These are phyloP conservation scores for Trichoderma atroviride DNA, from an alignment of 2,329 filamentous ascomycete species.

Conservation along the genomic window DNA sequence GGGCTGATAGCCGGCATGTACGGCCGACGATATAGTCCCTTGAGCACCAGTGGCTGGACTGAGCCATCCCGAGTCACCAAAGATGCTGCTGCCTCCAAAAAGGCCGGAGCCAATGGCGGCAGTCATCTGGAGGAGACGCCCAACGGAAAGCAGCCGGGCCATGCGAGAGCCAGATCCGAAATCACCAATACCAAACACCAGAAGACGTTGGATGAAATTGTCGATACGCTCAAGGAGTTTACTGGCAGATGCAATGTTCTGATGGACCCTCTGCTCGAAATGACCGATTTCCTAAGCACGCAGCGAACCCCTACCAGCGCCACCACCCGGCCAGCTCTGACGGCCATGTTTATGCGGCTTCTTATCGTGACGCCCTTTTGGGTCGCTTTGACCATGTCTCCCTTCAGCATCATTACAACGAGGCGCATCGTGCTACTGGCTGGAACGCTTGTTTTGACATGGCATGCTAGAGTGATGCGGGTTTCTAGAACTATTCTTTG, in stretches of 20 bases:
- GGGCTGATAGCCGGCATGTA: slow-evolving; percentile 91
- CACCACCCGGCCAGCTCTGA: slow-evolving; percentile 86
- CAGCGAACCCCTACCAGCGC: slow-evolving; percentile 88
- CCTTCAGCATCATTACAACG: slow-evolving; percentile 82
- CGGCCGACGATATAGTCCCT: slow-evolving; percentile 80
- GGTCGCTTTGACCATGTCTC: slow-evolving; percentile 80
- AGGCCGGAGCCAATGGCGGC: slow-evolving; percentile 28
- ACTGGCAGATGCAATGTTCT: slow-evolving; percentile 91
- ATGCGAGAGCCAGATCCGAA: slow-evolving; percentile 57
- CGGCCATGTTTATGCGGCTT: slow-evolving; percentile 85
- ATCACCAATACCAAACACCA: slow-evolving; percentile 72
- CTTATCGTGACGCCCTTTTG: slow-evolving; percentile 86
- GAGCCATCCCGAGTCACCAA: slow-evolving; percentile 49
- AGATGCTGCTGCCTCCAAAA: slow-evolving; percentile 32
- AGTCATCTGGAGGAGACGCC: slow-evolving; percentile 34
- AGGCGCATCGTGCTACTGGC: slow-evolving; percentile 79
- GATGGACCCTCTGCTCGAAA: slow-evolving; percentile 80
- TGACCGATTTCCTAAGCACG: slow-evolving; percentile 92
- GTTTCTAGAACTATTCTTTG: slow-evolving; percentile 87
- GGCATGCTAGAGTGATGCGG: slow-evolving; percentile 85
- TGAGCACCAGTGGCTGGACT: slow-evolving; percentile 80
- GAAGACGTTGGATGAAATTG: slow-evolving; percentile 95
- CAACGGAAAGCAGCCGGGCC: slow-evolving; percentile 40
- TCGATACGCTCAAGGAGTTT: slow-evolving; percentile 88
- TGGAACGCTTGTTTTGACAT: slow-evolving; percentile 86